A percentile compares a stretch with the other conserved stretches of the same genome.
phyloP scores from a whole-genome alignment of 1,284 basidiomycete species.

The Fomitopsis palustris region DNA sequence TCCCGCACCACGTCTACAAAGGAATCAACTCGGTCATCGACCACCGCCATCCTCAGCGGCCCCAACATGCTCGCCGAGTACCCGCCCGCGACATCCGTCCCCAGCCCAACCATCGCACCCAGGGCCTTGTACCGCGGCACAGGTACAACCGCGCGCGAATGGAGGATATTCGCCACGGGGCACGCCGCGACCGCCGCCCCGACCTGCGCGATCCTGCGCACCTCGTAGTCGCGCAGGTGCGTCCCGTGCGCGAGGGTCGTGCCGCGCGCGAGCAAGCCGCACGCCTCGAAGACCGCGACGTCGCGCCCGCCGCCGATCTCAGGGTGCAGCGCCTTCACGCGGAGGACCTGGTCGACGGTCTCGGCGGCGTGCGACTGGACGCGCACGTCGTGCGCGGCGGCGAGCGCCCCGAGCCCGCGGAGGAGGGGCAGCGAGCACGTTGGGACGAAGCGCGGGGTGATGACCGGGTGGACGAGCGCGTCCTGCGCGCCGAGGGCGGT shows the following conservation, averaged over 20 bases:
- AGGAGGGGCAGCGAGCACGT: slow-evolving; percentile 70
- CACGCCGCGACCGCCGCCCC: slow-evolving; percentile 77
- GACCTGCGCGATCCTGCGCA: slow-evolving; percentile 45
- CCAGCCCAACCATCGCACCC: slow-evolving; percentile 69
- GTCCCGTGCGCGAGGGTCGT: slow-evolving; percentile 92
- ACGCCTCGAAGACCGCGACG: background rate
- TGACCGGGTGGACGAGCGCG: slow-evolving; percentile 25
- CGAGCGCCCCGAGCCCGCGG: slow-evolving; percentile 44
- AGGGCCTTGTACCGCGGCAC: slow-evolving; percentile 65
- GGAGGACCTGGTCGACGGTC: slow-evolving; percentile 57
- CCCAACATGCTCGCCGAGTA: slow-evolving; percentile 36
- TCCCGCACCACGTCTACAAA: background rate
- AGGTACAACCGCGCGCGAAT: slow-evolving; percentile 71
- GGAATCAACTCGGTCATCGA: background rate
- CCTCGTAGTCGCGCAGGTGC: slow-evolving; percentile 50
- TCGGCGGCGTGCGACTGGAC: slow-evolving; percentile 54
- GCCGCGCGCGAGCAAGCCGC: slow-evolving; percentile 62
- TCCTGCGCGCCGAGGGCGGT: background rate
- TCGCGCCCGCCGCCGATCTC: background rate
- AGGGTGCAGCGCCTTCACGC: slow-evolving; percentile 33
- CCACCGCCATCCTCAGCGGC: background rate
- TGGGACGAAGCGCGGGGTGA: slow-evolving; percentile 80
- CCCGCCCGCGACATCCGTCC: slow-evolving; percentile 80
- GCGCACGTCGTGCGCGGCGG: slow-evolving; percentile 22
- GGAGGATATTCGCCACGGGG: slow-evolving; percentile 81